These are phyloP conservation scores for Hypomyces rosellus DNA, from an alignment of 2,329 filamentous ascomycete genomes.

Conservation along the genomic window DNA sequence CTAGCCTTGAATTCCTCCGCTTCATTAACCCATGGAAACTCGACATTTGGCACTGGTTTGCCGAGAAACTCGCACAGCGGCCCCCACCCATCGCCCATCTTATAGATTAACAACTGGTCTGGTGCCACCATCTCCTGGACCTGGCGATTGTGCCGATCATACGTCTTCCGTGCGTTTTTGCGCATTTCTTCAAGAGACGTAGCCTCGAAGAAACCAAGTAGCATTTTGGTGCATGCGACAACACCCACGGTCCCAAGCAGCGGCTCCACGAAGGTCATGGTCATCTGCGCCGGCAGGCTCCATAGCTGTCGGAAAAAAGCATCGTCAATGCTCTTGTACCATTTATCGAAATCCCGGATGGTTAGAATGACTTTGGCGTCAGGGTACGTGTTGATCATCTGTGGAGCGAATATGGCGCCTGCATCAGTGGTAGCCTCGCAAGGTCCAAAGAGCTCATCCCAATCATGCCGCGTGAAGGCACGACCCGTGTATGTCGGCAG, in stretches of 20 bases:
- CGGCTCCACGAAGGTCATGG: constrained; percentile 19
- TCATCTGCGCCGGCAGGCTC: constrained; percentile 13
- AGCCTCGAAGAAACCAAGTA: constrained; percentile 24
- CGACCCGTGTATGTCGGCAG: constrained; percentile 22
- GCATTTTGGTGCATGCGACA: constrained; percentile 18
- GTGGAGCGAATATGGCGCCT: constrained; percentile 20
- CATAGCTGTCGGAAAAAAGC: constrained; percentile 20
- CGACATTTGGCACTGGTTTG: constrained; percentile 22
- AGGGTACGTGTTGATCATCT: constrained; percentile 25
- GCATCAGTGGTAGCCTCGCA: constrained; percentile 27
- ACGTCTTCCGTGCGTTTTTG: constrained; percentile 17
- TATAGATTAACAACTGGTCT: constrained; percentile 25
- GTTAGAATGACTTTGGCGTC: constrained; percentile 29
- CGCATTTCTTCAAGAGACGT: constrained; percentile 17
- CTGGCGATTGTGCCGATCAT: constrained; percentile 23
- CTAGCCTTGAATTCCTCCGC: constrained; percentile 14
- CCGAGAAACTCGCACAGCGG: constrained; percentile 32
- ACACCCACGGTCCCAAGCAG: constrained; percentile 27
- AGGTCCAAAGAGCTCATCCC: constrained; percentile 26
- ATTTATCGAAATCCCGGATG: constrained; percentile 24
- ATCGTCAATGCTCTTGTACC: constrained; percentile 28
- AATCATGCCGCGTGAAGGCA: constrained; percentile 22
- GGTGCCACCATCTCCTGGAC: constrained; percentile 22
- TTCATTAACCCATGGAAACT: constrained; percentile 29
- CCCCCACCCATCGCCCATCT: constrained; percentile 28